Conservation (phyloP, 2,329 filamentous ascomycete genomes). For the Neofusicoccum kwambonambiense region DNA sequence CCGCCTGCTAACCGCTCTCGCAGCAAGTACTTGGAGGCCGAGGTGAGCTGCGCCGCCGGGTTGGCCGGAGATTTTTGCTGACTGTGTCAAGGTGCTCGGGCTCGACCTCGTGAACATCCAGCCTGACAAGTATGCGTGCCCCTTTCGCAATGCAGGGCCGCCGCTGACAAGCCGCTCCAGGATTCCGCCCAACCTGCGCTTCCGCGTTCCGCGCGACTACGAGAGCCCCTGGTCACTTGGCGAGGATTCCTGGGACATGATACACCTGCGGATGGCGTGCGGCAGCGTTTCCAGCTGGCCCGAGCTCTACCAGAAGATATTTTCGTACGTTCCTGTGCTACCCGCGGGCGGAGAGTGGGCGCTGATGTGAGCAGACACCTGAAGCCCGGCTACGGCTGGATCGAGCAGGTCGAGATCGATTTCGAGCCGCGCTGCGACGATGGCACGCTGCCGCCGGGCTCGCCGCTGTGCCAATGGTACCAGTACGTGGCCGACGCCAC, state of each 20-base stretch:
- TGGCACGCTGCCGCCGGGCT: slow-evolving; percentile 56
- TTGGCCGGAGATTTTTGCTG: slow-evolving; percentile 9
- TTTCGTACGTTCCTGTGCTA: slow-evolving; percentile 51
- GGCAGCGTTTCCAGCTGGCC: slow-evolving; percentile 78
- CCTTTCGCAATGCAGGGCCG: not conserved
- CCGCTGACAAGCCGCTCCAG: slow-evolving; percentile 45
- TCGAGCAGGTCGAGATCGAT: slow-evolving; percentile 91
- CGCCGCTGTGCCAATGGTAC: slow-evolving; percentile 68
- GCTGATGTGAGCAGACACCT: slow-evolving; percentile 61
- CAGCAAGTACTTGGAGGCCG: slow-evolving; percentile 56
- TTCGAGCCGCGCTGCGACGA: slow-evolving; percentile 72
- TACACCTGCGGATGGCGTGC: slow-evolving; percentile 76
- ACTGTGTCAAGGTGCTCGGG: slow-evolving; percentile 50
- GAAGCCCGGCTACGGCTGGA: slow-evolving; percentile 68
- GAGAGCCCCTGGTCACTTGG: slow-evolving; percentile 71
- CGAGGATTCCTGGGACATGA: slow-evolving; percentile 73
- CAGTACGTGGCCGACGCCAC: slow-evolving; percentile 67
- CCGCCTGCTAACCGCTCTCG: slow-evolving; percentile 29
- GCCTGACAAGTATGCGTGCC: slow-evolving; percentile 49
- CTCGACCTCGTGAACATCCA: slow-evolving; percentile 64
- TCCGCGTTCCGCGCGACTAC: slow-evolving; percentile 70
- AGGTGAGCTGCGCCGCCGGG: slow-evolving; percentile 36
- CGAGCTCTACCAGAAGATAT: slow-evolving; percentile 68
- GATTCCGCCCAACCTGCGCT: slow-evolving; percentile 68
- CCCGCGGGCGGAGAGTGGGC: not conserved